These are phyloP conservation scores for Peronospora belbahrii DNA, from an alignment of 352 stramenopile species.

Conservation along the genomic window DNA sequence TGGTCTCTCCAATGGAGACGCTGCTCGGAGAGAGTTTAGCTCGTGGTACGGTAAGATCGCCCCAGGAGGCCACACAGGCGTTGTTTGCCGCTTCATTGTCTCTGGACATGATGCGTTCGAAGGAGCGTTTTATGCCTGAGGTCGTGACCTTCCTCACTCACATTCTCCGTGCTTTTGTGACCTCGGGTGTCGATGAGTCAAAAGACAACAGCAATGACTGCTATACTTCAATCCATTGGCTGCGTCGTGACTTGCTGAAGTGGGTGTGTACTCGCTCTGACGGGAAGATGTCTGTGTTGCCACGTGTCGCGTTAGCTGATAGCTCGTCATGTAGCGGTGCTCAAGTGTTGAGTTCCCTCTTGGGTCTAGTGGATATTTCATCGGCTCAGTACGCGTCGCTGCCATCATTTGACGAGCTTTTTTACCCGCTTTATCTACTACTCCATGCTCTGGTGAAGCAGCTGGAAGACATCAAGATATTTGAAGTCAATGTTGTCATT, in stretches of 20 bases:
- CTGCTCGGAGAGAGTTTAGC: constrained; percentile 88
- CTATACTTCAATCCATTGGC: constrained; percentile 31
- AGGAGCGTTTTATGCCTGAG: constrained; percentile 88
- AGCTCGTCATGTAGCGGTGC: no score
- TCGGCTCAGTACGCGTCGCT: constrained; percentile 53
- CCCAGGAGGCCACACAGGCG: constrained; percentile 38
- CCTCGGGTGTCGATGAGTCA: neutral
- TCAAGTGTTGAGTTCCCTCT: constrained; percentile 36
- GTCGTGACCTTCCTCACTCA: constrained; percentile 44
- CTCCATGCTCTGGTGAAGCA: constrained; percentile 54
- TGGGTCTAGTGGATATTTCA: neutral
- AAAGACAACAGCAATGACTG: constrained; percentile 1
- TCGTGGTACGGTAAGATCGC: constrained; percentile 57
- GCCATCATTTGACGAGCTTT: constrained; percentile 66
- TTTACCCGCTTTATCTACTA: constrained; percentile 63
- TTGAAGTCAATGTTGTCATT: constrained; percentile 37
- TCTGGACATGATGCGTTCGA: constrained; percentile 53
- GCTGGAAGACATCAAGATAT: constrained; percentile 8
- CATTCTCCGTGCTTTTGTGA: constrained; percentile 24
- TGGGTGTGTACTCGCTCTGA: constrained; percentile 23
- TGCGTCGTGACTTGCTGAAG: constrained; percentile 39
- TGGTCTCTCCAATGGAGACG: constrained; percentile 88
- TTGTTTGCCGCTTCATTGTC: constrained; percentile 63
- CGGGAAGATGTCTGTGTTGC: no score
- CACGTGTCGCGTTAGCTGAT: constrained; percentile 4